Conservation (phyloP, 2,329 filamentous ascomycete genomes). For the Chaetomium olivaceum region DNA sequence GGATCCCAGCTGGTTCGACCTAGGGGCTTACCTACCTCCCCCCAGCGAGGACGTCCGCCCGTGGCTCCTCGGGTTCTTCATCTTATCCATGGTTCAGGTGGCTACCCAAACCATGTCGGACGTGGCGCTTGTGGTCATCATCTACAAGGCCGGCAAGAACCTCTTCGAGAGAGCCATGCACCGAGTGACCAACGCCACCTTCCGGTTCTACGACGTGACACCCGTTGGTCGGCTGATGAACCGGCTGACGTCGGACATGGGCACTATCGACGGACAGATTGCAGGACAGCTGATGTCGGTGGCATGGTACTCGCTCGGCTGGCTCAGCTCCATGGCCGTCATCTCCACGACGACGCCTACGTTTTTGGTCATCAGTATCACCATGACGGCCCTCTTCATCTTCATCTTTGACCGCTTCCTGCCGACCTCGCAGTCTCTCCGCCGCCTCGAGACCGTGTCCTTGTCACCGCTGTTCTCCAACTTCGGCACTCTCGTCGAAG, state of each 20-base stretch:
- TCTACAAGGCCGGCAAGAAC: constrained; percentile 73
- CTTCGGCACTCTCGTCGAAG: constrained; percentile 83
- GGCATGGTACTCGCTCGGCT: constrained; percentile 69
- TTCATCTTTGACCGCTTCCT: constrained; percentile 75
- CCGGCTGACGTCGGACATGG: constrained; percentile 84
- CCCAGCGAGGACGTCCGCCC: constrained; percentile 67
- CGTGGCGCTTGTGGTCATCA: constrained; percentile 70
- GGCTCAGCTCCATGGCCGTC: constrained; percentile 71
- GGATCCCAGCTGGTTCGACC: constrained; percentile 31
- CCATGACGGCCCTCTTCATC: constrained; percentile 68
- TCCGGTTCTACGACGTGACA: constrained; percentile 89
- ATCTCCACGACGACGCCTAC: constrained; percentile 77
- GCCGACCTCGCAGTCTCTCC: constrained; percentile 78
- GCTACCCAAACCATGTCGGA: constrained; percentile 62
- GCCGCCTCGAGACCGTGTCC: constrained; percentile 85
- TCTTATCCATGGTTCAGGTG: constrained; percentile 63
- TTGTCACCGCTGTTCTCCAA: constrained; percentile 88
- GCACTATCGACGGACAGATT: constrained; percentile 85
- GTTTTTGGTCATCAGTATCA: constrained; percentile 71
- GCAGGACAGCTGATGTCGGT: constrained; percentile 71
- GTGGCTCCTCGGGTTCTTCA: constrained; percentile 72
- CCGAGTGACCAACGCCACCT: constrained; percentile 75
- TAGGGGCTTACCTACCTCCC: constrained; percentile 56
- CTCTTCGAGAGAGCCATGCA: constrained; percentile 74
- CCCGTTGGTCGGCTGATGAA: constrained; percentile 91